A percentile compares a stretch with the other conserved stretches of the same genome.
These are phyloP conservation scores for Diplosphaera chodatii DNA, from an alignment of 139 green algal genomes.

Conservation along the genomic window DNA sequence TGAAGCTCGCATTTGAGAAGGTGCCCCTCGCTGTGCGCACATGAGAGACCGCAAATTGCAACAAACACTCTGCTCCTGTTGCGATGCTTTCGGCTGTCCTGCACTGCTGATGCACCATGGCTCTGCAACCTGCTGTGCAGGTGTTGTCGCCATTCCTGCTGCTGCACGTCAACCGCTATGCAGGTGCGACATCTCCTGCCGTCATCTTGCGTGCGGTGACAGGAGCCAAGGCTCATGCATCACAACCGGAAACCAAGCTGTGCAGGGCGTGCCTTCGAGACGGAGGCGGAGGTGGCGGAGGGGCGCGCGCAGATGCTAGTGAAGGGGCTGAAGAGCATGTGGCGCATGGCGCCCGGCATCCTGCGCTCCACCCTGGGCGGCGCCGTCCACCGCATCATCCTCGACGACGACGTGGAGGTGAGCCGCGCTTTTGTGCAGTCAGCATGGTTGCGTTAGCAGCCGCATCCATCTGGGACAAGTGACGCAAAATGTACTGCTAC, in stretches of 20 bases:
- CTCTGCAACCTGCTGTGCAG: too few species aligned
- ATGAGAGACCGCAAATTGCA: too few species aligned
- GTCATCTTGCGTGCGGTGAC: too few species aligned
- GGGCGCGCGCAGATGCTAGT: conserved; percentile 35
- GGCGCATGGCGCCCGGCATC: conserved; percentile 60
- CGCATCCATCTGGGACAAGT: too few species aligned
- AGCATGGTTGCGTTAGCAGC: too few species aligned
- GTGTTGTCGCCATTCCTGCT: conserved; percentile 55
- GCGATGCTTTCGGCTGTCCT: too few species aligned
- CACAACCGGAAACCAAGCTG: too few species aligned
- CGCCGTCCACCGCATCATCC: conserved; percentile 53
- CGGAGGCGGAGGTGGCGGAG: conserved; percentile 24
- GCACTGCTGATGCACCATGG: too few species aligned
- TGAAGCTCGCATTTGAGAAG: conserved; percentile 65
- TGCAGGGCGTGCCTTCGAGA: conserved; percentile 54
- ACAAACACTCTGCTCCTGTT: too few species aligned
- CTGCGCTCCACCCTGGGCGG: conserved; percentile 54
- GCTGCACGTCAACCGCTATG: conserved; percentile 72
- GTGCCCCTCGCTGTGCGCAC: conserved; percentile 19
- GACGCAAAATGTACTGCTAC: too few species aligned
- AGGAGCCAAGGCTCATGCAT: too few species aligned
- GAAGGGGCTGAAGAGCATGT: conserved; percentile 67
- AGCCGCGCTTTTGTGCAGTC: too few species aligned
- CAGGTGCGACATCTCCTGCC: neutral
- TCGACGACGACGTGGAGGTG: conserved; percentile 37